A percentile compares a stretch with the other conserved stretches of the same genome.
Evolutionary conservation across 75 land plant species (phyloP).

Genomic region (Picea glauca): DNA sequence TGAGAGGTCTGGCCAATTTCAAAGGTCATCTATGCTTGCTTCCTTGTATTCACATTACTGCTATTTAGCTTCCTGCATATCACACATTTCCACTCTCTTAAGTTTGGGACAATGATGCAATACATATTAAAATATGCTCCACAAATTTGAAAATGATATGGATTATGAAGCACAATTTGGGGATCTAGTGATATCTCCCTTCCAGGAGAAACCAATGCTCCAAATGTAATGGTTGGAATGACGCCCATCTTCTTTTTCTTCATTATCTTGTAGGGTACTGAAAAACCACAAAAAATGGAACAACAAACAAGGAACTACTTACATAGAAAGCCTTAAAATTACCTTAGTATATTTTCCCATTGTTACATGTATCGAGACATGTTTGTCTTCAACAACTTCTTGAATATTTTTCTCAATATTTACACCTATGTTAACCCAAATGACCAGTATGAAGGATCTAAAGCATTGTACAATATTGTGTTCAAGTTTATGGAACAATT

Average conservation of each 20-base stretch:
- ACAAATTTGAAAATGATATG: slow-evolving; percentile 81
- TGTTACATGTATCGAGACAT: no score
- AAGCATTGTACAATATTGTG: no score
- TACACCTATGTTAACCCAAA: no score
- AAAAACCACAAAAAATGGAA: not conserved
- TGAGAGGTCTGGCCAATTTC: slow-evolving; percentile 70
- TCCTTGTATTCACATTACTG: slow-evolving; percentile 86
- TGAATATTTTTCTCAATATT: no score
- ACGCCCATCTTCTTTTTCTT: slow-evolving; percentile 79
- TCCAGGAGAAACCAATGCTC: slow-evolving; percentile 87
- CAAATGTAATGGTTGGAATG: slow-evolving; percentile 81
- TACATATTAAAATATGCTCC: slow-evolving; percentile 86
- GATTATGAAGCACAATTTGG: slow-evolving; percentile 60
- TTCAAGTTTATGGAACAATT: no score
- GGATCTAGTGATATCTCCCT: slow-evolving; percentile 71
- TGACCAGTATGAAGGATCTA: no score
- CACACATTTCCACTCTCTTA: slow-evolving; percentile 89
- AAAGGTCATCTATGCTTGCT: slow-evolving; percentile 60
- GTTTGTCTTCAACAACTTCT: no score
- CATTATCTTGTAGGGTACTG: slow-evolving; percentile 37
- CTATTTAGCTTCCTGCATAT: slow-evolving; percentile 77
- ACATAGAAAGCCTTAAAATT: not conserved
- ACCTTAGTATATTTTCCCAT: no score
- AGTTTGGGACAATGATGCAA: slow-evolving; percentile 58
- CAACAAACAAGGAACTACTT: not conserved